These are phyloP conservation scores for Xanthoconium purpureum DNA, from an alignment of 768 basidiomycete species.

Conservation along the genomic window DNA sequence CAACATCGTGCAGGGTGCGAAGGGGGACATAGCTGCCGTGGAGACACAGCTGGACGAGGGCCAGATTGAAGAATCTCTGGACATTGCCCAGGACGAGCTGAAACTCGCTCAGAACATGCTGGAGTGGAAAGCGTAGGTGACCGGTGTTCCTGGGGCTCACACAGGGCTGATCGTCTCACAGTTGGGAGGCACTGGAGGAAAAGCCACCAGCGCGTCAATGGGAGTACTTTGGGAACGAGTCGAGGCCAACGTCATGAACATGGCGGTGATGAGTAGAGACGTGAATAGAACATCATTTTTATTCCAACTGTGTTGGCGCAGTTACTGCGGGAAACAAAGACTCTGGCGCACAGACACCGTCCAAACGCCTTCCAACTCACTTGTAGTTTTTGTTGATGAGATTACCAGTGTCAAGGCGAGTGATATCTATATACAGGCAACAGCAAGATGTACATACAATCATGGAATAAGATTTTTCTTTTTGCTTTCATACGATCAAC, in stretches of 20 bases:
- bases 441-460: slow-evolving; percentile 9
- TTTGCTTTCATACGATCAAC: slow-evolving; percentile 14
- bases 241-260: slow-evolving; percentile 38
- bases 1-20: slow-evolving; percentile 63
- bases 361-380: no score
- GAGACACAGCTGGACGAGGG: slow-evolving; percentile 81
- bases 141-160: neutral
- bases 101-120: slow-evolving; percentile 74
- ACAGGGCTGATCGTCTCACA: slow-evolving; percentile 28
- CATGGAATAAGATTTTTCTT: neutral
- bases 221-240: slow-evolving; percentile 70
- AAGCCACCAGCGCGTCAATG: slow-evolving; percentile 82
- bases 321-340: slow-evolving; percentile 1
- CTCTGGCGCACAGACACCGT: neutral
- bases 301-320: slow-evolving; percentile 5
- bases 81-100: slow-evolving; percentile 81
- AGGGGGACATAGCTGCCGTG: slow-evolving; percentile 59
- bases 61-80: slow-evolving; percentile 82
- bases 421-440: slow-evolving; percentile 12
- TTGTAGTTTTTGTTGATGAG: neutral
- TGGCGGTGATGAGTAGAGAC: neutral
- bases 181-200: slow-evolving; percentile 89
- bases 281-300: neutral
- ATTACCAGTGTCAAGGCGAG: neutral
- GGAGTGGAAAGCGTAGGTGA: slow-evolving; percentile 94